These are phyloP conservation scores for Epichloe sp. DNA, from an alignment of 2,329 filamentous ascomycete genomes.

Conservation along the genomic window DNA sequence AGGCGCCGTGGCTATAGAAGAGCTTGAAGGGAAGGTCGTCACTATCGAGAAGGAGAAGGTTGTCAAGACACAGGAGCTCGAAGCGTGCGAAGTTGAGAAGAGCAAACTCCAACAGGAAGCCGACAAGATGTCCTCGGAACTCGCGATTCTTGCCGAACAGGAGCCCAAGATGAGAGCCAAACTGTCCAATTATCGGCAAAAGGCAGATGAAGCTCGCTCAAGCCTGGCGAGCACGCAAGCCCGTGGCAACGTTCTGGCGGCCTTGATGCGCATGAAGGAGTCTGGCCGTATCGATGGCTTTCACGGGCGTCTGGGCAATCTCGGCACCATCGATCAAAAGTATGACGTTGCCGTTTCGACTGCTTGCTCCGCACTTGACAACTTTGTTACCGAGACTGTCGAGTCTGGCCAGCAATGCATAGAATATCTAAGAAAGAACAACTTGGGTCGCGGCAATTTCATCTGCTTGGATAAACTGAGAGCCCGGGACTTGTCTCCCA, in stretches of 20 bases:
- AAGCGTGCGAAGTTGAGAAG: slow-evolving; percentile 63
- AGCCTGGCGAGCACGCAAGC: slow-evolving; percentile 84
- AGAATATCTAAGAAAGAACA: slow-evolving; percentile 93
- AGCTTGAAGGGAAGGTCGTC: slow-evolving; percentile 67
- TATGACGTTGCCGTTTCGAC: slow-evolving; percentile 99
- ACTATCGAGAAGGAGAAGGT: slow-evolving; percentile 58
- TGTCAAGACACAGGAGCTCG: slow-evolving; percentile 60
- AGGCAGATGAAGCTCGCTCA: slow-evolving; percentile 88
- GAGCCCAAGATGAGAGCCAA: slow-evolving; percentile 75
- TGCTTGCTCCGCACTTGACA: slow-evolving; percentile 80
- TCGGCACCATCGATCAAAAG: slow-evolving; percentile 83
- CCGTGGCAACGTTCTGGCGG: slow-evolving; percentile 81
- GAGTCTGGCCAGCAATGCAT: slow-evolving; percentile 97
- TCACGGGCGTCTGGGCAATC: slow-evolving; percentile 84
- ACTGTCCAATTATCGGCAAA: slow-evolving; percentile 81
- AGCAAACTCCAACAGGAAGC: slow-evolving; percentile 61
- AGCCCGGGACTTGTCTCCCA: slow-evolving; percentile 60
- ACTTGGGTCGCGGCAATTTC: slow-evolving; percentile 90
- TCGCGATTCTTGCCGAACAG: slow-evolving; percentile 58
- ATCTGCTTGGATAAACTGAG: slow-evolving; percentile 86
- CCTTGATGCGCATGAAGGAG: slow-evolving; percentile 87
- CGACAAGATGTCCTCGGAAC: slow-evolving; percentile 55
- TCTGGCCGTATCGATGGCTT: slow-evolving; percentile 96
- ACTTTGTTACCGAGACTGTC: slow-evolving; percentile 92
- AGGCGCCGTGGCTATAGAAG: slow-evolving; percentile 70